Conservation (phyloP, 306 rosid species). For the Canavalia gladiata region DNA sequence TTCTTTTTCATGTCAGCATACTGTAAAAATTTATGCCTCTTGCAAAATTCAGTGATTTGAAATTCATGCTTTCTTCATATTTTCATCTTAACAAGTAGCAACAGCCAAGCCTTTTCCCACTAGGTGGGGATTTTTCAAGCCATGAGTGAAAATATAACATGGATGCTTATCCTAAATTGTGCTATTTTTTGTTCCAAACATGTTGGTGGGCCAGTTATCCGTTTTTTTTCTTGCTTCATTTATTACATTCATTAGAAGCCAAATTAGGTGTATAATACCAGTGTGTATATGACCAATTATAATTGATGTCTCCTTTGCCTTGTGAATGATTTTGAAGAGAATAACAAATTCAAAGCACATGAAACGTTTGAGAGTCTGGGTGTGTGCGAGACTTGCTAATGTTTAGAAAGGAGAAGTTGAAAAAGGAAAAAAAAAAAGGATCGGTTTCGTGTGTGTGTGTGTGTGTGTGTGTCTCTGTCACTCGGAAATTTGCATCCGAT, state of each 20-base stretch:
- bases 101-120: not conserved
- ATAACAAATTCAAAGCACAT: not conserved
- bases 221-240: not conserved
- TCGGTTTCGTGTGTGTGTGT: not conserved
- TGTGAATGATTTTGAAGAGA: conserved; percentile 19
- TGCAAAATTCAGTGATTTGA: conserved; percentile 13
- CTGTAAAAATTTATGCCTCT: conserved; percentile 34
- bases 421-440: not conserved
- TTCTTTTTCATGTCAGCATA: conserved; percentile 31
- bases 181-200: not conserved
- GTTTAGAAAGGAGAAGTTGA: not conserved
- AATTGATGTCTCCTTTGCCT: conserved; percentile 13
- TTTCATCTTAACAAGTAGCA: not conserved
- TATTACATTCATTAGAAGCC: not conserved
- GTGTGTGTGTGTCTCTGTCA: not conserved
- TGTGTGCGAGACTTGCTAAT: conserved; percentile 1
- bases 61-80: not conserved
- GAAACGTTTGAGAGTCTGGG: not conserved
- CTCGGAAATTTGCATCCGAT: not conserved
- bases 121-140: not conserved
- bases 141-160: conserved; percentile 12
- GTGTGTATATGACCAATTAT: not conserved
- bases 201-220: not conserved
- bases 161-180: not conserved
- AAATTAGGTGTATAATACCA: conserved; percentile 10